Base-by-base conservation (phyloP, 768 basidiomycete genomes). In the Suillus tomentosus region DNA sequence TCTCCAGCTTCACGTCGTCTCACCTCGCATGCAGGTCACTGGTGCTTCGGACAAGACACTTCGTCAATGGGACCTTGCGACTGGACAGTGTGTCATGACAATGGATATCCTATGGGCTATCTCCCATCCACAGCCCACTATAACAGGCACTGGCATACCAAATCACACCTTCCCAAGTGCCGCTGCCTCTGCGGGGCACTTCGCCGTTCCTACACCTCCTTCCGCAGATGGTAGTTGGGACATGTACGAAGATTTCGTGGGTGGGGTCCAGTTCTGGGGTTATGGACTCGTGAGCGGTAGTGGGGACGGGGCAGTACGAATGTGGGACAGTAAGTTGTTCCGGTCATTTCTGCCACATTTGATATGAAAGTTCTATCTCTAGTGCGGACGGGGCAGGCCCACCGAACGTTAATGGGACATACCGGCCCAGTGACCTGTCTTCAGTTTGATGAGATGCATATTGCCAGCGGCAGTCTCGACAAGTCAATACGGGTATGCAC, bases 101-200 rank as follows among this genome's bases (percentile, higher is more conserved):
- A 99, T 99, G 97, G 97, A 99, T 76, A 97, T 99, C 67, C 87
- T 99, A 31, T 99, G 97, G 97, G 97, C 96, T 2, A 96, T 99
- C 69, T 95, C 94, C 11, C 96, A 99, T 77, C 88, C 95, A 3
- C 83, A 89, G 45, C 73, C 79, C 31, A 71, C 81, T 13, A 74
- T 75, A 17, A 72, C 83, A 24, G 78, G 80, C 19, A 74, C 70
- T 51, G 75, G 77, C 2, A 64, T 84, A 39, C 76, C 83, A 10
- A 80, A 75, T 64, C 80, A 79, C 65, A 70, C 83, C 17, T 84
- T 88, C 69, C 77, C 86, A 34, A 83, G 85, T 24, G 74, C 84
- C 1, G 77, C 84, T 0, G 84, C 87, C 0, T 81, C 85, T 1
- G 80, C 85, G 15, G 89, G 87, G 50, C 78, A 82, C 22, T 95